A percentile compares a stretch with the other conserved stretches of the same genome.
Conservation (phyloP, 176 grass and related monocot species). For the Avena atlantica region DNA sequence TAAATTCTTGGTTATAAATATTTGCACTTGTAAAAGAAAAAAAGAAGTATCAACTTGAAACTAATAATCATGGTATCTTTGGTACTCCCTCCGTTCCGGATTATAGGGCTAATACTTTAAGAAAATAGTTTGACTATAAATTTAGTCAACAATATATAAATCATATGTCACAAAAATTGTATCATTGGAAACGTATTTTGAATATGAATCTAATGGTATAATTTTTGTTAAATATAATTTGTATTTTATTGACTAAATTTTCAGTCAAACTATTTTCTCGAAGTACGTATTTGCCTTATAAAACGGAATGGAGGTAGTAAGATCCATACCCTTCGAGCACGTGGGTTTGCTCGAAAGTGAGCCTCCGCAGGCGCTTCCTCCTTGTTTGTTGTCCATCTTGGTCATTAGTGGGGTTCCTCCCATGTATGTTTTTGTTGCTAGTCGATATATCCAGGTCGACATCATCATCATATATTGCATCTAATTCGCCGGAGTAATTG, state of each 20-base stretch:
- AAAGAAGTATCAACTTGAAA: not conserved
- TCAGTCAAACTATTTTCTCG: no score
- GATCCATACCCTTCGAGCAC: conserved; percentile 50
- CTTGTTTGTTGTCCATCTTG: not conserved
- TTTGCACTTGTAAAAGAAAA: not conserved
- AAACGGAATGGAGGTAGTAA: not conserved
- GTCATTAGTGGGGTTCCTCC: not conserved
- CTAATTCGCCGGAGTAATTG: not conserved
- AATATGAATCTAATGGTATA: no score
- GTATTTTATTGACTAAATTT: no score
- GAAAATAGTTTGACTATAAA: no score
- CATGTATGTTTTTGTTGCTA: not conserved
- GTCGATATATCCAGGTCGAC: not conserved
- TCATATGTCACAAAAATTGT: no score
- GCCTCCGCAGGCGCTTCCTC: conserved; percentile 35
- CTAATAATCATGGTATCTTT: conserved; percentile 1
- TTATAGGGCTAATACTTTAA: no score
- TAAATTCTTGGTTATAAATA: not conserved
- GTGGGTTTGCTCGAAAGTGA: conserved; percentile 30
- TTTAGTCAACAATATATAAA: no score
- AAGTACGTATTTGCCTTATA: no score
- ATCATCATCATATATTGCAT: conserved; percentile 1
- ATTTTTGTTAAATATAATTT: no score
- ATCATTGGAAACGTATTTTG: no score
- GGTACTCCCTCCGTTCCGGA: no score